phyloP scores from a whole-genome alignment of 305 asterid genomes.

The Solanum aculeatissimum region DNA sequence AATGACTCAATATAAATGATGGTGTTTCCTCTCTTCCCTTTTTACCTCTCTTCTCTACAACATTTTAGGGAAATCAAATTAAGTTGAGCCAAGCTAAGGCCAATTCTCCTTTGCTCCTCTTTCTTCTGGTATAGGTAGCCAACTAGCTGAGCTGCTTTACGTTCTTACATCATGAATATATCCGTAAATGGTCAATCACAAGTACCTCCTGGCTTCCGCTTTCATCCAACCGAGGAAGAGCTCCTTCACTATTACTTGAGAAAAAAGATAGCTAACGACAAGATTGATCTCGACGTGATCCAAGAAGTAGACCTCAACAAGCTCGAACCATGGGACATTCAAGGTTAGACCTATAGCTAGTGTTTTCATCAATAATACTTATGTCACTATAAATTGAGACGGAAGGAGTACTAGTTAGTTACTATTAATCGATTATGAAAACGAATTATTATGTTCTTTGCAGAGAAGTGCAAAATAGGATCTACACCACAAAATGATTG shows the following conservation, averaged over 20 bases:
- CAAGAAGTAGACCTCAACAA: conserved; percentile 83
- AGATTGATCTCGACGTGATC: conserved; percentile 78
- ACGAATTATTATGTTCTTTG: background rate
- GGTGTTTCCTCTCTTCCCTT: conserved; percentile 11
- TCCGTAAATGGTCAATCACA: conserved; percentile 60
- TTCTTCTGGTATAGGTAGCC: background rate
- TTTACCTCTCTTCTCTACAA: background rate
- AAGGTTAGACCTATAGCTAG: conserved; percentile 27
- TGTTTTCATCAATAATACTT: background rate
- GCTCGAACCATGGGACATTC: conserved; percentile 96
- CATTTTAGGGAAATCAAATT: background rate
- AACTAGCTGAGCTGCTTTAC: background rate
- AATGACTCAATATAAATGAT: conserved; percentile 10
- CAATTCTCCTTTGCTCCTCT: background rate
- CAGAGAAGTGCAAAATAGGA: conserved; percentile 85
- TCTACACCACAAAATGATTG: conserved; percentile 92
- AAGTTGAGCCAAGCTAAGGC: background rate
- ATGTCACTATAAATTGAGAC: background rate
- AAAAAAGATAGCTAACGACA: conserved; percentile 56
- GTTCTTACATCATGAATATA: background rate
- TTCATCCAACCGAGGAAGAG: conserved; percentile 91
- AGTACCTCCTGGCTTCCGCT: conserved; percentile 89
- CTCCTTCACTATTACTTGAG: conserved; percentile 78
- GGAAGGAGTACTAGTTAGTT: background rate
- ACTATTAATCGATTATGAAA: background rate